A percentile compares a stretch with the other conserved stretches of the same genome.
These are phyloP conservation scores for Mycosphaerella sp. DNA, from an alignment of 2,329 filamentous ascomycete species.

Conservation along the genomic window DNA sequence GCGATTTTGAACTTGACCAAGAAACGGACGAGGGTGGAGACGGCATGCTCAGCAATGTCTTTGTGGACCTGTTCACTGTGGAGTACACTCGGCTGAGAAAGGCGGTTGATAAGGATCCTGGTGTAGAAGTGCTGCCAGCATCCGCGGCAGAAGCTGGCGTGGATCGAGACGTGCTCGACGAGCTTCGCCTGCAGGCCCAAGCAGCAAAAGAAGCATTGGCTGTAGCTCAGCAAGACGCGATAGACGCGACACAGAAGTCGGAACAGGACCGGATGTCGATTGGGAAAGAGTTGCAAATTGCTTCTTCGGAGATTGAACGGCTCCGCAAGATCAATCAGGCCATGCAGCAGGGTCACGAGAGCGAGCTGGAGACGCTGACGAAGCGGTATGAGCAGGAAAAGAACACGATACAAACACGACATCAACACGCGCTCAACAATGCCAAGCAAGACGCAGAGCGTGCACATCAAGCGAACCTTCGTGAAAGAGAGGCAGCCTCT, in stretches of 20 bases:
- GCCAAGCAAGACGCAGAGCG: slow-evolving; percentile 27
- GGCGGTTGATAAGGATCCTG: slow-evolving; percentile 85
- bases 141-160: slow-evolving; percentile 83
- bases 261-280: slow-evolving; percentile 37
- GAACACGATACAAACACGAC: slow-evolving; percentile 30
- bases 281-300: slow-evolving; percentile 45
- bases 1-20: slow-evolving; percentile 72
- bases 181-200: slow-evolving; percentile 67
- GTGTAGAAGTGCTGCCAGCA: slow-evolving; percentile 73
- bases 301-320: slow-evolving; percentile 42
- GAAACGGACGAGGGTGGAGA: slow-evolving; percentile 23
- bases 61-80: slow-evolving; percentile 92
- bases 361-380: slow-evolving; percentile 42
- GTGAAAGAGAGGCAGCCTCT: slow-evolving; percentile 24
- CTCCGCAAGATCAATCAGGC: slow-evolving; percentile 64
- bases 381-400: slow-evolving; percentile 40
- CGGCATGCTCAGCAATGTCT: slow-evolving; percentile 59
- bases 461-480: slow-evolving; percentile 22
- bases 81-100: slow-evolving; percentile 81
- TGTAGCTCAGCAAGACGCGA: slow-evolving; percentile 50
- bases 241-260: slow-evolving; percentile 51
- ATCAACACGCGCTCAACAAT: slow-evolving; percentile 29
- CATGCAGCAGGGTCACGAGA: slow-evolving; percentile 62
- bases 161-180: slow-evolving; percentile 87
- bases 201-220: slow-evolving; percentile 60